Percentiles rank a stretch among this genome's conserved stretches.
Conservation (phyloP, 2,329 filamentous ascomycete genomes). For the Microsporum audouinii region DNA sequence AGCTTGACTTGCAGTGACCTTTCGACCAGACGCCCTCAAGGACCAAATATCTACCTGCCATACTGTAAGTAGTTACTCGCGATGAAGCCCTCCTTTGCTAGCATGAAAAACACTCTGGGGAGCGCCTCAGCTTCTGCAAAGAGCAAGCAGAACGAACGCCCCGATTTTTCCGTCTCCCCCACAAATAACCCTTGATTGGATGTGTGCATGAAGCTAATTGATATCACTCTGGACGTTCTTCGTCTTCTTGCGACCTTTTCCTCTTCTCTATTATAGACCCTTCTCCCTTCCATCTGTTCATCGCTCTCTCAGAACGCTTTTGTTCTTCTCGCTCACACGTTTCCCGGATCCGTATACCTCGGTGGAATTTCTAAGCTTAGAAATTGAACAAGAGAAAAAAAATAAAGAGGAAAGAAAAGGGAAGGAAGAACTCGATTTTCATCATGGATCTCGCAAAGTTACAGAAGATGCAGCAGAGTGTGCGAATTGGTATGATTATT, state of each 20-base stretch:
- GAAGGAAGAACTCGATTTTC: constrained; percentile 10
- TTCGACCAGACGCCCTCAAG: neutral
- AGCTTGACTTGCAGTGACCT: neutral
- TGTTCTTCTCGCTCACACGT: neutral
- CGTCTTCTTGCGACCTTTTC: neutral
- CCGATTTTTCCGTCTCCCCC: constrained; percentile 5
- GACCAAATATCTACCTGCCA: neutral
- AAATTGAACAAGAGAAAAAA: neutral
- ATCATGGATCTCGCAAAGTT: constrained; percentile 57
- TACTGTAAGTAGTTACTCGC: neutral
- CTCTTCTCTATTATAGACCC: neutral
- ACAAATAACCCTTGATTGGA: constrained; percentile 10
- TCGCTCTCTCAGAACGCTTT: neutral
- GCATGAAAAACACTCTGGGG: neutral
- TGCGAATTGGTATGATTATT: constrained; percentile 54
- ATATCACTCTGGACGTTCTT: constrained; percentile 2
- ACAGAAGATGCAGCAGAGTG: constrained; percentile 54
- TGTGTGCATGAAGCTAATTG: constrained; percentile 7
- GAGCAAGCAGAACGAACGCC: neutral
- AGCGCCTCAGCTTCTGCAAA: neutral
- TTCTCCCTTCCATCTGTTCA: neutral
- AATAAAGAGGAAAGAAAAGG: neutral
- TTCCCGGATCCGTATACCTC: neutral
- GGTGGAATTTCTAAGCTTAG: neutral
- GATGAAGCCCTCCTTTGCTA: neutral